A percentile compares a stretch with the other conserved stretches of the same genome.
Evolutionary conservation across 2,329 filamentous ascomycete species (phyloP).

Genomic region (Penicillium digitatum): DNA sequence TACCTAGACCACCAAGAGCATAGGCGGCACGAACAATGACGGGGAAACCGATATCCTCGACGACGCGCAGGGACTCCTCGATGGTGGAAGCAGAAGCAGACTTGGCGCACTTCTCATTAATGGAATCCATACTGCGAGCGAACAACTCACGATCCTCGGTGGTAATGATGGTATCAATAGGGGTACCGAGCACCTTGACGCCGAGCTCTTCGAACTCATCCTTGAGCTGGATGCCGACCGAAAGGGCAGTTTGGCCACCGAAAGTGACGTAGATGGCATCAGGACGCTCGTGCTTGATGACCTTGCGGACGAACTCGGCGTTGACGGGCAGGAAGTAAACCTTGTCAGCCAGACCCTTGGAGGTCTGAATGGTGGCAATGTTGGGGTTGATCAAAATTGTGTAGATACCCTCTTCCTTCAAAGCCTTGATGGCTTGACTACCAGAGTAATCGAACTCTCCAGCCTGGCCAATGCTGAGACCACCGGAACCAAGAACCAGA

Average conservation of each 20-base stretch:
- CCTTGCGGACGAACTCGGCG: slow-evolving; percentile 93
- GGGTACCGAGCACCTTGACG: slow-evolving; percentile 90
- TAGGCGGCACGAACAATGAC: slow-evolving; percentile 97
- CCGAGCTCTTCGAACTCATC: slow-evolving; percentile 92
- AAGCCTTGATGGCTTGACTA: slow-evolving; percentile 94
- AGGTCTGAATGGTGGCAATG: slow-evolving; percentile 97
- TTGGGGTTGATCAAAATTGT: slow-evolving; percentile 98
- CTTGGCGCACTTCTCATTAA: slow-evolving; percentile 96
- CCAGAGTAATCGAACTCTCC: slow-evolving; percentile 99
- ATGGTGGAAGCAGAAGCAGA: slow-evolving; percentile 87
- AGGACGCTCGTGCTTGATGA: slow-evolving; percentile 89
- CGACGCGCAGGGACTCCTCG: slow-evolving; percentile 82
- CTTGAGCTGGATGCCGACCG: slow-evolving; percentile 94
- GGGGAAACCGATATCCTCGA: slow-evolving; percentile 89
- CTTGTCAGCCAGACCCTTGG: slow-evolving; percentile 95
- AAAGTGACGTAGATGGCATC: slow-evolving; percentile 98
- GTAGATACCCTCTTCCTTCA: slow-evolving; percentile 98
- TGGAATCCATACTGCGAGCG: slow-evolving; percentile 96
- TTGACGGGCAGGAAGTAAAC: slow-evolving; percentile 98
- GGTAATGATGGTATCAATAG: slow-evolving; percentile 96
- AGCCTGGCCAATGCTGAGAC: slow-evolving; percentile 93
- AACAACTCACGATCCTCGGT: slow-evolving; percentile 98
- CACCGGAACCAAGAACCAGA: slow-evolving; percentile 87
- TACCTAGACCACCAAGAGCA: slow-evolving; percentile 88
- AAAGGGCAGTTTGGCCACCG: slow-evolving; percentile 93